Conservation (phyloP, 2,329 filamentous ascomycete species). For the Paecilomyces sp. region DNA sequence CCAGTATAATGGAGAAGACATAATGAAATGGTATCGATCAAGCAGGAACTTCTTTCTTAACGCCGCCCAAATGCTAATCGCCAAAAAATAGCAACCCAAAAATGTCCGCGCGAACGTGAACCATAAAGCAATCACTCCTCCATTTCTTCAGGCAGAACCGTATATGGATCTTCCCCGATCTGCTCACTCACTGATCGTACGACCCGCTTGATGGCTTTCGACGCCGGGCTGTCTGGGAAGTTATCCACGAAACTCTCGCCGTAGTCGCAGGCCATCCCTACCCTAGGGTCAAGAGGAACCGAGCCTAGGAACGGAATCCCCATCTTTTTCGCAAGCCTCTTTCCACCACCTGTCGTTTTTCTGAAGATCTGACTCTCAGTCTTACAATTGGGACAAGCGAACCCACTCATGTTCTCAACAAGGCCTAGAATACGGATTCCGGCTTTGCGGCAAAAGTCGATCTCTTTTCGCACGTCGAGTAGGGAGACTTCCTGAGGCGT, state of each 20-base stretch:
- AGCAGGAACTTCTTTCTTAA: neutral
- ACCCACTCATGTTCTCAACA: slow-evolving; percentile 97
- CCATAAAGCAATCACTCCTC: slow-evolving; percentile 14
- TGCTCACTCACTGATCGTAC: slow-evolving; percentile 64
- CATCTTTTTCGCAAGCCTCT: slow-evolving; percentile 74
- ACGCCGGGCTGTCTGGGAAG: slow-evolving; percentile 89
- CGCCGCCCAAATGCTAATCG: neutral
- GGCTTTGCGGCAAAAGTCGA: slow-evolving; percentile 94
- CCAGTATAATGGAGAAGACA: neutral
- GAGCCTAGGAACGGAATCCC: slow-evolving; percentile 80
- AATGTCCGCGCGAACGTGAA: neutral
- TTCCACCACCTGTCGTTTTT: slow-evolving; percentile 82
- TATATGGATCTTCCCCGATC: slow-evolving; percentile 55
- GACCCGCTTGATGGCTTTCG: slow-evolving; percentile 70
- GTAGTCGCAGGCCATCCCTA: slow-evolving; percentile 94
- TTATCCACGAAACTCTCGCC: slow-evolving; percentile 95
- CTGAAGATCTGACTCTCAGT: slow-evolving; percentile 77
- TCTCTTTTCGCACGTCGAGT: slow-evolving; percentile 91
- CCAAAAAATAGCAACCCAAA: neutral
- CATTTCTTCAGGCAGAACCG: slow-evolving; percentile 33
- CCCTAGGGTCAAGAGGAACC: slow-evolving; percentile 85
- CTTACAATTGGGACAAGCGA: slow-evolving; percentile 89
- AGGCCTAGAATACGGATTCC: slow-evolving; percentile 81
- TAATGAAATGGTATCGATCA: neutral
- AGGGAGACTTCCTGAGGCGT: slow-evolving; percentile 92